A percentile compares a stretch with the other conserved stretches of the same genome.
These are phyloP conservation scores for Lithohypha guttulata DNA, from an alignment of 2,329 filamentous ascomycete genomes.

Conservation along the genomic window DNA sequence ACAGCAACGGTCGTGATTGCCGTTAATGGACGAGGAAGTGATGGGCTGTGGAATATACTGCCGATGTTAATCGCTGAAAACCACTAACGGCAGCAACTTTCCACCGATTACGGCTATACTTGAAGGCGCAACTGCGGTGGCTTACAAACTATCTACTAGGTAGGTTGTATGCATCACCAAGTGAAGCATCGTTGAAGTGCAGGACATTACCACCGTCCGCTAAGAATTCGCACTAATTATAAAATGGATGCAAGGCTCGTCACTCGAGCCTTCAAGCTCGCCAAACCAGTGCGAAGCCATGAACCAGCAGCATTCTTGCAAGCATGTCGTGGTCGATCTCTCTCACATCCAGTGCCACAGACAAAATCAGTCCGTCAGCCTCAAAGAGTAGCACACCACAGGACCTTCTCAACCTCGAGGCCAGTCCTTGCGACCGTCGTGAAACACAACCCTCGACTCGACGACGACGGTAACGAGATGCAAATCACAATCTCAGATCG, in stretches of 20 bases:
- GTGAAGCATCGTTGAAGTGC: too few species aligned
- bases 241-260: not conserved
- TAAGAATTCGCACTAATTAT: too few species aligned
- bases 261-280: conserved; percentile 4
- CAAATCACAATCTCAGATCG: conserved; percentile 71
- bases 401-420: conserved; percentile 28
- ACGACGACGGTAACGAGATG: conserved; percentile 80
- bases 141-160: too few species aligned
- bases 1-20: too few species aligned
- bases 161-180: too few species aligned
- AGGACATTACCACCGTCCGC: too few species aligned
- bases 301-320: conserved; percentile 16
- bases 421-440: conserved; percentile 32
- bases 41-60: too few species aligned
- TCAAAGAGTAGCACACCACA: conserved; percentile 8
- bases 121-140: too few species aligned
- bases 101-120: too few species aligned
- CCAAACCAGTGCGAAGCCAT: conserved; percentile 8
- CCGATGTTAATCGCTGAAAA: too few species aligned
- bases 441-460: conserved; percentile 57
- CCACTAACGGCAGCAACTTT: too few species aligned
- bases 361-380: not conserved
- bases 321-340: conserved; percentile 12
- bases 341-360: not conserved
- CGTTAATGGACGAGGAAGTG: too few species aligned